Evolutionary conservation across 441 rosid species (phyloP), one percentile per base, ranked within the genome.

Genomic region (Croton laevigatus): DNA sequence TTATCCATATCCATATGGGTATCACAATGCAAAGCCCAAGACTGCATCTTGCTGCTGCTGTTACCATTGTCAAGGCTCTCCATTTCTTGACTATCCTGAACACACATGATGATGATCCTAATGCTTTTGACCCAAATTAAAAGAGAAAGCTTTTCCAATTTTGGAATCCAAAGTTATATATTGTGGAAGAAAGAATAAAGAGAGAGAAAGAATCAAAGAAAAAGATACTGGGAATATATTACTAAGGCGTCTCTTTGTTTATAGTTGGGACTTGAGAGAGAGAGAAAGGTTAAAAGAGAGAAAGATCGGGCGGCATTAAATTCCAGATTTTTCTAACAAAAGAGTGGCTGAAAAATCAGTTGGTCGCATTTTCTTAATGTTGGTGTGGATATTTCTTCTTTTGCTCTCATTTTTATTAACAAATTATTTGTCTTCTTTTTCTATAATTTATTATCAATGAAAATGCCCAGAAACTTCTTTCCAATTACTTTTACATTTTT

Each of bases 251-350:
- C 13, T 34, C 23, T 54, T n/a, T 68, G 32, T 34, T 23, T 63
- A 40, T 8, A 3, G 34, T 19, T 62, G 38, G 19, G 9, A 7
- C 38, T 4, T 61, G 44, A 40, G 55, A 69, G 52, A 19, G 16
- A 36, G 22, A 55, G 27, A 19, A 37, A n/a, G n/a, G n/a, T n/a
- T n/a, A n/a, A n/a, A n/a, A n/a, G n/a, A n/a, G n/a, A n/a, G n/a
- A n/a, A n/a, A n/a, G n/a, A 62, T 60, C 8, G 58, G 46, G 77
- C 44, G 68, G 75, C 77, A 66, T 73, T 65, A 68, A 77, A 73
- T 73, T 77, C 76, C 78, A 85, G 87, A 87, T 87, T 80, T 85
- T 84, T 83, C 72, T 64, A 58, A 59, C 27, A 59, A 63, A 80
- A 80, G 76, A 76, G 82, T 80, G 86, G 87, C 77, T 75, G 70